Percentiles rank a stretch among this genome's conserved stretches.
Conservation (phyloP, 1,284 basidiomycete genomes). For the Calocybe gambosa region DNA sequence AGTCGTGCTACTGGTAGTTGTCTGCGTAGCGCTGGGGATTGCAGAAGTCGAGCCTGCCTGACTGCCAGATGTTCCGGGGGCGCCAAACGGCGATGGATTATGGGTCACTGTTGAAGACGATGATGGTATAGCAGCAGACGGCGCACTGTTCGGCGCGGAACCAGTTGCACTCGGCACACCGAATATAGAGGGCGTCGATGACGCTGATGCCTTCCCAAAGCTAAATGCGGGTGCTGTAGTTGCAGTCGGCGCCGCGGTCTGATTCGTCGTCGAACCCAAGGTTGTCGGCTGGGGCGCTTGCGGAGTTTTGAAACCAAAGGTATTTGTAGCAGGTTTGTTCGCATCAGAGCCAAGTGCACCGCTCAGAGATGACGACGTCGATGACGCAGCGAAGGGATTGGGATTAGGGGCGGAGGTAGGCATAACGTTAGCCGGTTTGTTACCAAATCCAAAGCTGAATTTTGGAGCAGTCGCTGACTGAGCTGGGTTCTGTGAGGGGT, state of each 20-base stretch:
- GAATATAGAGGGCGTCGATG: neutral
- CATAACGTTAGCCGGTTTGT: slow-evolving; percentile 7
- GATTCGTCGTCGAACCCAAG: neutral
- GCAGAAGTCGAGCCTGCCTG: slow-evolving; percentile 2
- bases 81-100: neutral
- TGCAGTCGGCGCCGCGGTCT: neutral
- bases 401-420: neutral
- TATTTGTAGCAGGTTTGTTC: slow-evolving; percentile 12
- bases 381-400: neutral
- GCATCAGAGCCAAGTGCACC: slow-evolving; percentile 4
- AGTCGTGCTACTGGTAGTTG: neutral
- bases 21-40: slow-evolving; percentile 5
- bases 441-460: slow-evolving; percentile 18
- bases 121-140: neutral
- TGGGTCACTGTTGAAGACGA: neutral
- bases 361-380: slow-evolving; percentile 4
- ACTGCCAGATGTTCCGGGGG: neutral
- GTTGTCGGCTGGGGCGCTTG: neutral
- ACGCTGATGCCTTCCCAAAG: slow-evolving; percentile 19
- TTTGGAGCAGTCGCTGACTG: slow-evolving; percentile 10
- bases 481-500: slow-evolving; percentile 3
- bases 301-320: slow-evolving; percentile 9
- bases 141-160: slow-evolving; percentile 12
- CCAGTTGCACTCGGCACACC: slow-evolving; percentile 1
- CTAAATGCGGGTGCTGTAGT: slow-evolving; percentile 22